Evolutionary conservation across 176 grass and related monocot species (phyloP).

Genomic region (Cocos nucifera): DNA sequence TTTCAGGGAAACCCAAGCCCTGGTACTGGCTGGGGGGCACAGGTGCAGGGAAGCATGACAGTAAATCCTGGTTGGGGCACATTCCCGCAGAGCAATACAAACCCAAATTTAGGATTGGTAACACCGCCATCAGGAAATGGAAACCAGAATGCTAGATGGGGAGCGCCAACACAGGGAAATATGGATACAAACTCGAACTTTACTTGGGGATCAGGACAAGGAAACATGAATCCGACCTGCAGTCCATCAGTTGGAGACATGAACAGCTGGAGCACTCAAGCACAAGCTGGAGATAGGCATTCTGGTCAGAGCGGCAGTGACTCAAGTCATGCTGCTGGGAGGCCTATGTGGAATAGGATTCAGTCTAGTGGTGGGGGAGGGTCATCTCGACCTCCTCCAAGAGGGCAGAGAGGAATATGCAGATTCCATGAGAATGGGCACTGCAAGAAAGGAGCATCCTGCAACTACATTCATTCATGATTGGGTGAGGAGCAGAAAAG

Average conservation of each 20-base stretch:
- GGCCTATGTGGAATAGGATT: conserved; percentile 21
- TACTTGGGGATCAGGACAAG: conserved; percentile 38
- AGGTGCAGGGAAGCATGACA: conserved; percentile 48
- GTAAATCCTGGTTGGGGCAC: conserved; percentile 41
- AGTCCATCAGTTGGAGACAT: conserved; percentile 33
- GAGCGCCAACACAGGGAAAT: conserved; percentile 44
- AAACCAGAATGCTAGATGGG: conserved; percentile 42
- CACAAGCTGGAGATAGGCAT: conserved; percentile 25
- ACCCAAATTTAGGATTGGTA: conserved; percentile 56
- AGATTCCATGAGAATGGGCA: conserved; percentile 18
- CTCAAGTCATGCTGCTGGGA: conserved; percentile 5
- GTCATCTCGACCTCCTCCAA: conserved; percentile 4
- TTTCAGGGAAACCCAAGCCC: conserved; percentile 40
- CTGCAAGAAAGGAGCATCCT: conserved; percentile 26
- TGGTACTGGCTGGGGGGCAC: conserved; percentile 35
- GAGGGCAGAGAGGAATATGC: conserved; percentile 22
- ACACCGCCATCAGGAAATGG: conserved; percentile 30
- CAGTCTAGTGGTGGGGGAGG: conserved; percentile 36
- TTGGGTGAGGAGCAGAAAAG: too few species aligned
- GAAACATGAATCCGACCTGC: conserved; percentile 44
- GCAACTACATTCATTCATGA: conserved; percentile 33
- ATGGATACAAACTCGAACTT: conserved; percentile 17
- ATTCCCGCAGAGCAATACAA: conserved; percentile 44
- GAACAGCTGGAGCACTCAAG: conserved; percentile 33
- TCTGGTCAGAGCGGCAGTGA: conserved; percentile 29